A percentile compares a stretch with the other conserved stretches of the same genome.
These are phyloP conservation scores for Ulvella scutata DNA, from an alignment of 139 green algal genomes.

Conservation along the genomic window DNA sequence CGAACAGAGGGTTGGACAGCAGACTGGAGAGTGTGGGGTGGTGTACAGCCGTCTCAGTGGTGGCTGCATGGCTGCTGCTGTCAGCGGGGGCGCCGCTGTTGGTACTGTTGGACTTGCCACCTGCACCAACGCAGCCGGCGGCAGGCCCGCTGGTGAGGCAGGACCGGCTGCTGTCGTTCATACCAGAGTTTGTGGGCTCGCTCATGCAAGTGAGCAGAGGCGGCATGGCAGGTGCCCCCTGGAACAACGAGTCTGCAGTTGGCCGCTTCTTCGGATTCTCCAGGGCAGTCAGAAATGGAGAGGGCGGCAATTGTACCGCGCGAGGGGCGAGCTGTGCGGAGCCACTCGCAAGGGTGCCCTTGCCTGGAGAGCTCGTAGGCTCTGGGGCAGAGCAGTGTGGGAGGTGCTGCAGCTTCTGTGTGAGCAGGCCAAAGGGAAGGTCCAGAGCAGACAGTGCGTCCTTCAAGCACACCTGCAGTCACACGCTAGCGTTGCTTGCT, in stretches of 20 bases:
- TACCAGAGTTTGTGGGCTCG: neutral
- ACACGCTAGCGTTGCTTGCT: neutral
- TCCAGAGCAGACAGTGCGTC: neutral
- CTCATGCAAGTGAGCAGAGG: neutral
- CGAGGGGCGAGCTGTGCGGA: neutral
- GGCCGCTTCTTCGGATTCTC: neutral
- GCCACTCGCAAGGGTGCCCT: no score
- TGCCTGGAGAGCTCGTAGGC: no score
- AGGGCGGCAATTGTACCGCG: neutral
- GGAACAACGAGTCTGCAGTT: neutral
- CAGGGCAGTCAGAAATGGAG: neutral
- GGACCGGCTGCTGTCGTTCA: neutral
- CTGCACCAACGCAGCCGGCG: no score
- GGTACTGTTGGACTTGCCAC: no score
- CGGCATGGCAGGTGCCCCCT: neutral
- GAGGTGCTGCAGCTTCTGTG: neutral
- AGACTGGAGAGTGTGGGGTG: neutral
- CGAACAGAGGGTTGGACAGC: neutral
- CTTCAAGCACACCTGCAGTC: neutral
- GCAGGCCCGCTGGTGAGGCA: neutral
- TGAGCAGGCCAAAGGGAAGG: neutral
- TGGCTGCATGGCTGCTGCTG: no score
- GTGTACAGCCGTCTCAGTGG: neutral
- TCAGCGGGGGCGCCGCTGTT: no score
- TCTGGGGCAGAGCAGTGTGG: no score